Conservation (phyloP, 805 yeast genomes). For the Candida ulmi region DNA sequence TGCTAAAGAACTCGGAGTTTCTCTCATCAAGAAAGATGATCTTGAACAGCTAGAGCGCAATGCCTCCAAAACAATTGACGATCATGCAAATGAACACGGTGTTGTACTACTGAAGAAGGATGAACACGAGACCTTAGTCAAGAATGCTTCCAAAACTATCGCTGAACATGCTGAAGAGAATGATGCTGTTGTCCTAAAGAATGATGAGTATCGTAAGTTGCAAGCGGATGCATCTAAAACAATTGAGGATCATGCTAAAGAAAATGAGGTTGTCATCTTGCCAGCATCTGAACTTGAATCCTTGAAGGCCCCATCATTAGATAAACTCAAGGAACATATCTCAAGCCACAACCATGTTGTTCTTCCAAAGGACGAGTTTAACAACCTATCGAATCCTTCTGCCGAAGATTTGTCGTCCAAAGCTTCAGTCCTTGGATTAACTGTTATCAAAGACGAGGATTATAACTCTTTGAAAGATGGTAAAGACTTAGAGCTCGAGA, state of each 20-base stretch:
- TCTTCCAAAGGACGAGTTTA: not conserved
- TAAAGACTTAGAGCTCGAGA: constrained; percentile 6
- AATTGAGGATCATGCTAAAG: not conserved
- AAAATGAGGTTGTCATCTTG: not conserved
- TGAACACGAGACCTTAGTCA: constrained; percentile 5
- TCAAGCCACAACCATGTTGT: not conserved
- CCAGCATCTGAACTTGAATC: too few species aligned
- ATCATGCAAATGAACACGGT: not conserved
- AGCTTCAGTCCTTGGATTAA: not conserved
- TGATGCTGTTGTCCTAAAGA: constrained; percentile 1
- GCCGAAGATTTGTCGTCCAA: not conserved
- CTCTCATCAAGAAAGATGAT: too few species aligned
- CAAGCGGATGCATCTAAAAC: not conserved
- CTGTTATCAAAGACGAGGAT: not conserved
- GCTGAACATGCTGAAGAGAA: not conserved
- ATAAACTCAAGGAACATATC: too few species aligned
- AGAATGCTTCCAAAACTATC: not conserved
- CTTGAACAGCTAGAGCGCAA: too few species aligned
- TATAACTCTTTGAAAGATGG: constrained; percentile 6
- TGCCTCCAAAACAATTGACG: too few species aligned
- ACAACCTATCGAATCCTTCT: not conserved
- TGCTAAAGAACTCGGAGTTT: too few species aligned
- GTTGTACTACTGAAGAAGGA: constrained; percentile 7
- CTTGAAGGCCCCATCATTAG: too few species aligned
- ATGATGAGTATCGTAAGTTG: not conserved